phyloP scores from a whole-genome alignment of 805 yeast genomes.

The Suhomyces emberorum region DNA sequence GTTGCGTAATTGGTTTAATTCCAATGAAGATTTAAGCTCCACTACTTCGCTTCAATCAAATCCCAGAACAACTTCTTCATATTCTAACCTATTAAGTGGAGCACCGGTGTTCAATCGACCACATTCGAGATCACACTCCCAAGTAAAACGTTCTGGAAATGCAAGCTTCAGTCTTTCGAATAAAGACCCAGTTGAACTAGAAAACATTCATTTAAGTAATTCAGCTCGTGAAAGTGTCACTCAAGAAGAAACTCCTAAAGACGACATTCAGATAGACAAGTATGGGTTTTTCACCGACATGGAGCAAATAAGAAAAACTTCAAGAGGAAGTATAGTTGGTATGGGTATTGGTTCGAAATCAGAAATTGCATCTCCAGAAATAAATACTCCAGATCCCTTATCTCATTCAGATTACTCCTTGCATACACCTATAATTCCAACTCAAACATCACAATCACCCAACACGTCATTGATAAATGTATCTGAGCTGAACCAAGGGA shows the following conservation, averaged over 20 bases:
- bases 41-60: not conserved
- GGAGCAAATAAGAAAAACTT: slow-evolving; percentile 2
- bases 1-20: slow-evolving; percentile 17
- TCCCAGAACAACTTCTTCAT: not conserved
- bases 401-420: not conserved
- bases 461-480: not conserved
- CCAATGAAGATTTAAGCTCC: slow-evolving; percentile 5
- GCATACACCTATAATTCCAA: not conserved
- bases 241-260: too few relatives aligned
- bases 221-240: not conserved
- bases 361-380: not conserved
- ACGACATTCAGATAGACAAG: slow-evolving; percentile 38
- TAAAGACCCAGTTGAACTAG: slow-evolving; percentile 44
- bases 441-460: not conserved
- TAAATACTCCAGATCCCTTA: not conserved
- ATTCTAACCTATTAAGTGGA: not conserved
- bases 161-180: too few relatives aligned
- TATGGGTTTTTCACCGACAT: slow-evolving; percentile 45
- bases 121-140: slow-evolving; percentile 13
- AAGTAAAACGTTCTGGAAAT: too few relatives aligned
- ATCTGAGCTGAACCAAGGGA: not conserved
- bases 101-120: slow-evolving; percentile 10
- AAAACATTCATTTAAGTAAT: slow-evolving; percentile 17
- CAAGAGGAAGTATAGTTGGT: not conserved
- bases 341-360: not conserved